These are phyloP conservation scores for Hordeum pubiflorum DNA, from an alignment of 202 grass and related monocot species.

Conservation along the genomic window DNA sequence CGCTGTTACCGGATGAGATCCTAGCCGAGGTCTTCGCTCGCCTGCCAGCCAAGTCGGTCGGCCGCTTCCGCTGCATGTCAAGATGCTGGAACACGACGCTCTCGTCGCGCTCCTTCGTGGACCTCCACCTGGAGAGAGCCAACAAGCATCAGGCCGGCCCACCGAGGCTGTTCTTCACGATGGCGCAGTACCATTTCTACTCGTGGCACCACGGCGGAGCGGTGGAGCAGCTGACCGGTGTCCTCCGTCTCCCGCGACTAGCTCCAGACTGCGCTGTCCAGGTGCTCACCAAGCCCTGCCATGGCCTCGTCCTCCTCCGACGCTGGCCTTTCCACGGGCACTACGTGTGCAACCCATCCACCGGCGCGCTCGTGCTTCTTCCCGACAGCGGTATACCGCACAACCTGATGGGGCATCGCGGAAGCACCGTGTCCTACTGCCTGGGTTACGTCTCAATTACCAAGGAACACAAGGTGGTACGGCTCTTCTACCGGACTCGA, in stretches of 20 bases:
- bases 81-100: neutral
- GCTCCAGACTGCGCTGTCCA: neutral
- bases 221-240: neutral
- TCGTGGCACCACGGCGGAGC: constrained; percentile 3
- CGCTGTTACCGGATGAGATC: neutral
- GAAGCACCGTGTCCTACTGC: neutral
- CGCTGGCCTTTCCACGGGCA: neutral
- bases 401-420: neutral
- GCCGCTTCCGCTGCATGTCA: constrained; percentile 7
- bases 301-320: neutral
- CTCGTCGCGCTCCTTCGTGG: neutral
- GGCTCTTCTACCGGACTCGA: neutral
- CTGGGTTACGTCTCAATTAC: neutral
- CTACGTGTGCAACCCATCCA: neutral
- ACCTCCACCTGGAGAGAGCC: neutral
- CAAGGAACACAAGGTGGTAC: neutral
- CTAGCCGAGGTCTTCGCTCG: neutral
- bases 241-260: neutral
- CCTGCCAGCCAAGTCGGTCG: constrained; percentile 11
- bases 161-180: neutral
- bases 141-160: neutral
- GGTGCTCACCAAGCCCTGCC: neutral
- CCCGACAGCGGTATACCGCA: neutral
- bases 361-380: neutral
- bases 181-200: neutral